A percentile compares a stretch with the other conserved stretches of the same genome.
These are phyloP conservation scores for Cryphonectria japonica DNA, from an alignment of 2,329 filamentous ascomycete species.

Conservation along the genomic window DNA sequence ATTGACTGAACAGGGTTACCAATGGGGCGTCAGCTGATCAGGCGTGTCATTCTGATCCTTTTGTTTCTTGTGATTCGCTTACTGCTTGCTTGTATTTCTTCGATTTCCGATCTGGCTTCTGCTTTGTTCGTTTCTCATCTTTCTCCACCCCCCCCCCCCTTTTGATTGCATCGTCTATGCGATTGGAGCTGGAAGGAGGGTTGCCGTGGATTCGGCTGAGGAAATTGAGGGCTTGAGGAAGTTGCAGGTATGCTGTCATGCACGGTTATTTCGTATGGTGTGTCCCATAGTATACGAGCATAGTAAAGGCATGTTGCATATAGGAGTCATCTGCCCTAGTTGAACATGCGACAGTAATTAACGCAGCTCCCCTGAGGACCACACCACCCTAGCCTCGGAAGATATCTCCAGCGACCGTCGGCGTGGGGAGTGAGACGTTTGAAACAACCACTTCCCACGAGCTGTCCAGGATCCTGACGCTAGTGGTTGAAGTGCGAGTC, in stretches of 20 bases:
- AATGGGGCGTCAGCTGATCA: background rate
- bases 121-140: background rate
- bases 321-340: background rate
- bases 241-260: background rate
- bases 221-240: background rate
- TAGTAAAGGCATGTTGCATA: background rate
- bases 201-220: background rate
- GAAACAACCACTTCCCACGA: background rate
- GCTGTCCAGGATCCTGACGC: background rate
- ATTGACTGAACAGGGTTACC: background rate
- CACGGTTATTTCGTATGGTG: background rate
- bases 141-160: background rate
- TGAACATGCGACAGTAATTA: background rate
- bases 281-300: background rate
- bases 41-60: background rate
- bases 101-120: background rate
- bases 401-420: background rate
- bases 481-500: background rate
- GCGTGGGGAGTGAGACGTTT: background rate
- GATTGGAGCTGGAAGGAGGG: background rate
- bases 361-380: slow-evolving; percentile 4
- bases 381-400: background rate
- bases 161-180: background rate
- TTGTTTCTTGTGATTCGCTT: background rate
- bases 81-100: background rate